Percentiles rank a stretch among this genome's conserved stretches.
These are phyloP conservation scores for Candida sonorensis DNA, from an alignment of 805 yeast species.

Conservation along the genomic window DNA sequence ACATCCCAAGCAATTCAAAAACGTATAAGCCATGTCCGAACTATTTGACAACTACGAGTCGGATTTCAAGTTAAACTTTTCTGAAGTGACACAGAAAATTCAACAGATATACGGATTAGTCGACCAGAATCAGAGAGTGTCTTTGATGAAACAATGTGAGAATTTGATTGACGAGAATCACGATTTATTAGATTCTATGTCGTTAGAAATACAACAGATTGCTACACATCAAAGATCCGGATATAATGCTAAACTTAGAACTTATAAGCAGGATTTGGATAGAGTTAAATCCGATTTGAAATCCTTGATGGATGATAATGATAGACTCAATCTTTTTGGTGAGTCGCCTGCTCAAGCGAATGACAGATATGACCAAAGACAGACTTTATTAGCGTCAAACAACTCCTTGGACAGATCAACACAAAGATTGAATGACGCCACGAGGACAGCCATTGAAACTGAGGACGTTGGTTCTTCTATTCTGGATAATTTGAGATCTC, in stretches of 20 bases:
- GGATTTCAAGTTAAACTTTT: conserved; percentile 63
- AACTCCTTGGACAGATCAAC: conserved; percentile 76
- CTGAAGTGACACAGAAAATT: conserved; percentile 64
- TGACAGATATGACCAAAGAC: conserved; percentile 60
- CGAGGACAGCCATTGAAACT: conserved; percentile 86
- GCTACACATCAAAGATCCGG: conserved; percentile 69
- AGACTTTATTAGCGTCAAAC: conserved; percentile 69
- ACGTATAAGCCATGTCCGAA: too few species aligned
- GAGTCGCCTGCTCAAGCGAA: conserved; percentile 31
- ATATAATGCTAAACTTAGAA: conserved; percentile 70
- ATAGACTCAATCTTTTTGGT: conserved; percentile 70
- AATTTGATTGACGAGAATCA: conserved; percentile 70
- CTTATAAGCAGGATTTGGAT: conserved; percentile 54
- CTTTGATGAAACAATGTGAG: conserved; percentile 54
- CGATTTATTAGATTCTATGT: conserved; percentile 81
- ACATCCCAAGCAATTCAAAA: too few species aligned
- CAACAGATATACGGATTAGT: conserved; percentile 43
- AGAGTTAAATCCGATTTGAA: conserved; percentile 50
- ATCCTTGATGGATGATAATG: conserved; percentile 59
- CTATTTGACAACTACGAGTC: conserved; percentile 59
- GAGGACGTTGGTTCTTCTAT: conserved; percentile 89
- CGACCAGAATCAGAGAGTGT: conserved; percentile 42
- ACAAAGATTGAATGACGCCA: conserved; percentile 79
- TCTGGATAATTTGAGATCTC: conserved; percentile 80
- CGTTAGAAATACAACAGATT: conserved; percentile 74